phyloP scores from a whole-genome alignment of 495 filamentous ascomycete genomes.

The Lasiosphaeriaceae sp. region DNA sequence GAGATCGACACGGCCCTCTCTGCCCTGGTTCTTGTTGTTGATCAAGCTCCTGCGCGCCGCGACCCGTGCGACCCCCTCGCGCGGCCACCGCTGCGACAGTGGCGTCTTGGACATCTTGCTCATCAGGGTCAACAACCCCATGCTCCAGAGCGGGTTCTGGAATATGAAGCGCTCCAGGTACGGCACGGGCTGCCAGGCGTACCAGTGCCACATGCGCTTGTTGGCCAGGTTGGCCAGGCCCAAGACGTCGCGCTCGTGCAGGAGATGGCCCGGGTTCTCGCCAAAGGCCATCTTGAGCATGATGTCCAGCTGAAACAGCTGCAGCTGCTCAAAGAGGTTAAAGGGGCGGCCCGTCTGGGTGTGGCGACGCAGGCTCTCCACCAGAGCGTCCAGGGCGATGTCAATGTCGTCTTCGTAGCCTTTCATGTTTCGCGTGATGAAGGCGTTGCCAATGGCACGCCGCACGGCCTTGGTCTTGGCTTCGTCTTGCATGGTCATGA shows the following conservation, averaged over 20 bases:
- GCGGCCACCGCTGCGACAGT: constrained; percentile 10
- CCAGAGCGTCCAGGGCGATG: constrained; percentile 17
- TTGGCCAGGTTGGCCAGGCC: constrained; percentile 21
- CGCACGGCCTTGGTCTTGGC: constrained; percentile 16
- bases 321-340: constrained; percentile 4
- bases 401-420: constrained; percentile 25
- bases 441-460: constrained; percentile 27
- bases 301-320: constrained; percentile 26
- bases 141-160: constrained; percentile 23
- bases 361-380: constrained; percentile 12
- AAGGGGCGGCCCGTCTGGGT: constrained; percentile 12
- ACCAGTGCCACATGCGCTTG: constrained; percentile 25
- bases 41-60: constrained; percentile 13
- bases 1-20: constrained; percentile 7
- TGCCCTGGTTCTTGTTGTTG: not conserved
- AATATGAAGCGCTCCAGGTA: constrained; percentile 23
- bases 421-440: constrained; percentile 22
- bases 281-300: constrained; percentile 24
- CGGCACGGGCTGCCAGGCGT: constrained; percentile 22
- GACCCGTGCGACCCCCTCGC: constrained; percentile 12
- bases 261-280: constrained; percentile 19
- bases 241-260: constrained; percentile 18
- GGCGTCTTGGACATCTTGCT: not conserved
- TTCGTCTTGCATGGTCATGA: constrained; percentile 25
- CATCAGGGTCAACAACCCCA: constrained; percentile 1